Evolutionary conservation across 257 asterid genomes (phyloP), one percentile per base, ranked within the genome.

Genomic region (Ligustrum vulgare): DNA sequence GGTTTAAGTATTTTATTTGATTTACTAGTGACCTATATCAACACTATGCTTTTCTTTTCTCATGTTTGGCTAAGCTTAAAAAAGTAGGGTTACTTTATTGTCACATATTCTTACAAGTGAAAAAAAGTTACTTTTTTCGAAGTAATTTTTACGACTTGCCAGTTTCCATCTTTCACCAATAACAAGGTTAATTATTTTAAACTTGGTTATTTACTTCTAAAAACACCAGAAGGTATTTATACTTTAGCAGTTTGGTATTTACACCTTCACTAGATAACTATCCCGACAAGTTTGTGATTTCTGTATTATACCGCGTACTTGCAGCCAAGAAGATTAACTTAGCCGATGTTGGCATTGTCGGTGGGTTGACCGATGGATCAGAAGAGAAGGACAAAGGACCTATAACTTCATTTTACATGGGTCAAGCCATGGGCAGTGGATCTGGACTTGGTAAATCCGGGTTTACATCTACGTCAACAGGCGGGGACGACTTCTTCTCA

Each of bases 241-340:
- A 56, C 31, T n/a, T 60, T 5, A 60, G 67, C 33, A 60, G 15
- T 60, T 60, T 2, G 33, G 34, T 23, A 60, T 60, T 54, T 60
- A 60, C 34, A 23, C 67, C 6, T 8, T 25, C 34, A 23, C 34
- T 18, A 51, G 23, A n/a, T n/a, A 54, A n/a, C 28, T 16, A 51
- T 51, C 62, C 25, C 62, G 11, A 7, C 62, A 51, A n/a, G 23
- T 51, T 51, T 0, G 22, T 54, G 63, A 54, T 20, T 45, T 39
- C 67, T 71, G 73, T 47, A 67, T 41, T 73, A 32, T n/a, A 63
- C 78, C 63, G 31, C 68, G 6, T 82, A 49, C 71, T 58, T 66
- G 86, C 97, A 91, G 97, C 98, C 73, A 90, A 89, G 82, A 91
- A 91, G 86, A 93, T 86, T 23, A 87, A 87, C 89, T 90, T 93